Percentiles rank a stretch among this genome's conserved stretches.
Evolutionary conservation across 306 rosid species (phyloP).

Genomic region (Quercus aquifolioides): DNA sequence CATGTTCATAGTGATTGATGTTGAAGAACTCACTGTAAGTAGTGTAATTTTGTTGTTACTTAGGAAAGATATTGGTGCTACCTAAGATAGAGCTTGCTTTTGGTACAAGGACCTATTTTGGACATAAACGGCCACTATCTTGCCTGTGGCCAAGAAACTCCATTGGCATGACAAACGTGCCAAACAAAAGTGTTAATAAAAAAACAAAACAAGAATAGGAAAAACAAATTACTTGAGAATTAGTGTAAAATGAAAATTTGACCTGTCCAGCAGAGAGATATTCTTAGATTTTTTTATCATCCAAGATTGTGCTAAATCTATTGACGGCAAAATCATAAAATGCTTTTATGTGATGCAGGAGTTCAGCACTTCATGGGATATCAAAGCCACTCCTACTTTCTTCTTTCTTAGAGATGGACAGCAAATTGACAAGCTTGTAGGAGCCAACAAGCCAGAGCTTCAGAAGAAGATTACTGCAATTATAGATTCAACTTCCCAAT

Average conservation of each 20-base stretch:
- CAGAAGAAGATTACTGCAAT: slow-evolving; percentile 63
- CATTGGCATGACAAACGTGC: neutral
- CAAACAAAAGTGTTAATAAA: slow-evolving; percentile 2
- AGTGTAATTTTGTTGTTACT: neutral
- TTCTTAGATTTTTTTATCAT: neutral
- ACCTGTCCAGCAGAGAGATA: neutral
- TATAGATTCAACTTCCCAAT: slow-evolving; percentile 37
- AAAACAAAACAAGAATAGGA: neutral
- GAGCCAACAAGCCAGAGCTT: slow-evolving; percentile 94
- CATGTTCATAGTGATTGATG: slow-evolving; percentile 81
- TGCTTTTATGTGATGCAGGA: slow-evolving; percentile 56
- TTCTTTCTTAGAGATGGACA: slow-evolving; percentile 85
- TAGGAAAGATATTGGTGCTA: neutral
- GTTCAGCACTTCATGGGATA: slow-evolving; percentile 91
- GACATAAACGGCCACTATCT: neutral
- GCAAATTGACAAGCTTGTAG: slow-evolving; percentile 92
- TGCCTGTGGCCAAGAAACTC: neutral
- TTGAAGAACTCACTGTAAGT: slow-evolving; percentile 92
- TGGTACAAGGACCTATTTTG: neutral
- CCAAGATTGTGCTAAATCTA: neutral
- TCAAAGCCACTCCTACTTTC: slow-evolving; percentile 97
- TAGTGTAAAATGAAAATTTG: slow-evolving; percentile 2
- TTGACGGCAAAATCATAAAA: slow-evolving; percentile 2
- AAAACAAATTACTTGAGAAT: neutral
- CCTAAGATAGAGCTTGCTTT: neutral